Evolutionary conservation across 192 early-diverging fungal genomes (phyloP).

Genomic region (Phycomyces blakesleeanus): DNA sequence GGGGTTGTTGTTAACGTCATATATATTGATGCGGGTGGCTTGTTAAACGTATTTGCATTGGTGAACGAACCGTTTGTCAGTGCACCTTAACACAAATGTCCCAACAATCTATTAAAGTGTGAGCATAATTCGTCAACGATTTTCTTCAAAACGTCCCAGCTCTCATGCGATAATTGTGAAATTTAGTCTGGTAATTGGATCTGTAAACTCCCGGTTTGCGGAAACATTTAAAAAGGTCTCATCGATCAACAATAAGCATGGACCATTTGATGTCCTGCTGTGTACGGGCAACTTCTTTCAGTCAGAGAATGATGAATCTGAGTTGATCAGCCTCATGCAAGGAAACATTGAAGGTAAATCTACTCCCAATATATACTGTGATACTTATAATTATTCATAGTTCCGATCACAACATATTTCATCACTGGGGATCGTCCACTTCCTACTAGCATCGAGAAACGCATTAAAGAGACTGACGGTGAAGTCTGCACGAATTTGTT

Average conservation of each 20-base stretch:
- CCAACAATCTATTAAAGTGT: background rate
- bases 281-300: constrained; percentile 82
- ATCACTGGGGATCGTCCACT: constrained; percentile 60
- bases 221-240: constrained; percentile 69
- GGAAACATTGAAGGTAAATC: constrained; percentile 45
- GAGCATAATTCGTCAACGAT: background rate
- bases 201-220: constrained; percentile 66
- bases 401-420: constrained; percentile 13
- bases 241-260: constrained; percentile 75
- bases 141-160: too few species aligned
- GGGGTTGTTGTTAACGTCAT: background rate
- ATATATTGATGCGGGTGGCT: background rate
- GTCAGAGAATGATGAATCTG: constrained; percentile 40
- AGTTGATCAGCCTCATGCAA: constrained; percentile 50
- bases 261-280: constrained; percentile 82
- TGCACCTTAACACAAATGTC: background rate
- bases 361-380: background rate
- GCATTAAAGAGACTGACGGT: constrained; percentile 53
- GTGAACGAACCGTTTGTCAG: background rate
- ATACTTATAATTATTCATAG: background rate
- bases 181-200: constrained; percentile 66
- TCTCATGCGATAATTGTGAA: too few species aligned
- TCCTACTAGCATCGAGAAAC: constrained; percentile 51
- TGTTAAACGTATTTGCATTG: background rate
- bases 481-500: constrained; percentile 76